These are phyloP conservation scores for Blastobotrys muscicola DNA, from an alignment of 805 yeast species.

Conservation along the genomic window DNA sequence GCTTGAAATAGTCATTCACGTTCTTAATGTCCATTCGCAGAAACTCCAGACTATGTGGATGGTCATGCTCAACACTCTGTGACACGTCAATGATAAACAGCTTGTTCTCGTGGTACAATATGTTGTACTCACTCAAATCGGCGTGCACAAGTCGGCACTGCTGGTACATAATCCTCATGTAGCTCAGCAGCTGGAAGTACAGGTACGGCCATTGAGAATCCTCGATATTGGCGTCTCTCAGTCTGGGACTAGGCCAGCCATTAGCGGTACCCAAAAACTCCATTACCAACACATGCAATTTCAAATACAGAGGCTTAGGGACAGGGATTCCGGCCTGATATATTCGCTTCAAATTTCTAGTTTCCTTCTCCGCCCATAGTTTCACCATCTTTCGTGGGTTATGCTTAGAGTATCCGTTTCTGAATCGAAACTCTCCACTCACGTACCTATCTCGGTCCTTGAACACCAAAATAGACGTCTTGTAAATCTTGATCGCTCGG, in stretches of 20 bases:
- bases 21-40: constrained; percentile 96
- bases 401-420: constrained; percentile 73
- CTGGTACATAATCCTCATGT: constrained; percentile 81
- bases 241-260: constrained; percentile 86
- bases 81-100: constrained; percentile 92
- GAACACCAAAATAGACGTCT: constrained; percentile 93
- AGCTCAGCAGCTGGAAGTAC: constrained; percentile 70
- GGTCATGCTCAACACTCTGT: constrained; percentile 96
- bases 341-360: constrained; percentile 80
- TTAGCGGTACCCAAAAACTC: constrained; percentile 68
- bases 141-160: constrained; percentile 91
- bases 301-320: constrained; percentile 84
- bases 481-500: constrained; percentile 90
- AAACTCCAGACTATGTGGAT: constrained; percentile 92
- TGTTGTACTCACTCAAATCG: constrained; percentile 90
- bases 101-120: constrained; percentile 64
- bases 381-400: constrained; percentile 97
- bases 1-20: constrained; percentile 77
- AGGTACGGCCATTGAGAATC: constrained; percentile 54
- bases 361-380: constrained; percentile 98
- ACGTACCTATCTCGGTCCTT: constrained; percentile 95
- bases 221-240: constrained; percentile 72
- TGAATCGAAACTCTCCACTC: constrained; percentile 88
- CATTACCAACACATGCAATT: constrained; percentile 90
- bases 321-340: constrained; percentile 75